Conservation (phyloP, 2,329 filamentous ascomycete species). For the Penicillium sp. region DNA sequence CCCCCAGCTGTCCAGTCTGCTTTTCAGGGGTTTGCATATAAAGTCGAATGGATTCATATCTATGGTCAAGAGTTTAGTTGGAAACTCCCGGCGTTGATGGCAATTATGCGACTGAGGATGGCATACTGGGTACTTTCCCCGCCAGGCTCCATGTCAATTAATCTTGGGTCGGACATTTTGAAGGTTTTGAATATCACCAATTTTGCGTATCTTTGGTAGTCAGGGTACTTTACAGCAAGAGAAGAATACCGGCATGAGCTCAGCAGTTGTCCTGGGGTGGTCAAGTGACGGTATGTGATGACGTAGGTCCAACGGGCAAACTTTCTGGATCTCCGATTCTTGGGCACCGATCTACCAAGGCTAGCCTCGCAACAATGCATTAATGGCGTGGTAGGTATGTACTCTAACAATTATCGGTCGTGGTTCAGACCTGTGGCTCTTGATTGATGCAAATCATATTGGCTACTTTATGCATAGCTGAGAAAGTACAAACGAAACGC, state of each 20-base stretch:
- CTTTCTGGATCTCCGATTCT: not conserved
- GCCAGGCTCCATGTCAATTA: slow-evolving; percentile 64
- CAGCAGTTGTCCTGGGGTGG: slow-evolving; percentile 2
- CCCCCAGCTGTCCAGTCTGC: slow-evolving; percentile 61
- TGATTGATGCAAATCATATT: not conserved
- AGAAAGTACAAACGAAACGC: slow-evolving; percentile 11
- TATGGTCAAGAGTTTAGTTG: slow-evolving; percentile 25
- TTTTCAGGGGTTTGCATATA: slow-evolving; percentile 56
- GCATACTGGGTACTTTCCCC: slow-evolving; percentile 63
- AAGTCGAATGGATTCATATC: slow-evolving; percentile 63
- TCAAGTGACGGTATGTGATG: slow-evolving; percentile 24
- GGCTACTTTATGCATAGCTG: not conserved
- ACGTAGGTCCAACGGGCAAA: slow-evolving; percentile 21
- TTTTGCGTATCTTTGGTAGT: not conserved
- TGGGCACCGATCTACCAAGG: not conserved
- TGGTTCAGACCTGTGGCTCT: no score
- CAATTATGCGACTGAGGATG: not conserved
- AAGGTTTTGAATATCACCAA: not conserved
- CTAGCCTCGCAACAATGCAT: not conserved
- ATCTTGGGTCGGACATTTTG: slow-evolving; percentile 54
- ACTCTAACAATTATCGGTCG: no score
- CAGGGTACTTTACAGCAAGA: not conserved
- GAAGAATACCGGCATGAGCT: not conserved
- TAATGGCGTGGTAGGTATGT: no score
- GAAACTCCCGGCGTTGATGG: not conserved